Evolutionary conservation across 1,284 basidiomycete genomes (phyloP).

Genomic region (Cerioporus squamosus): DNA sequence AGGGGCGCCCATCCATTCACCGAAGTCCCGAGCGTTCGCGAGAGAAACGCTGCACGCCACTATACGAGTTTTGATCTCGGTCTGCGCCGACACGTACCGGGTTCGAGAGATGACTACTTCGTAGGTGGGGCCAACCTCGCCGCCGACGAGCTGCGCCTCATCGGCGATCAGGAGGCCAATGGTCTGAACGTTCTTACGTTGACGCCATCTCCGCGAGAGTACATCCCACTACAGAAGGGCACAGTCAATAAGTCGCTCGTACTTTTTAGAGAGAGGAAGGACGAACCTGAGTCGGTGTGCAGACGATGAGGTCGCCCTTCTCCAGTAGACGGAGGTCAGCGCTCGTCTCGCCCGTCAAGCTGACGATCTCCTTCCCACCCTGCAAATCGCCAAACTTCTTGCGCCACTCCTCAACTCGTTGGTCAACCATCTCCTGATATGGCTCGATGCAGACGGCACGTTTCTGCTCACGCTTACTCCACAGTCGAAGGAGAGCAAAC

Average conservation of each 20-base stretch:
- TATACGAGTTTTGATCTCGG: constrained; percentile 88
- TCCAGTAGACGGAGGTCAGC: constrained; percentile 91
- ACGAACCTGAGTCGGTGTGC: constrained; percentile 82
- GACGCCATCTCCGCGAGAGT: constrained; percentile 94
- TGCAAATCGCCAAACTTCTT: constrained; percentile 83
- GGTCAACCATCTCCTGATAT: constrained; percentile 96
- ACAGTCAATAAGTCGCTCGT: constrained; percentile 16
- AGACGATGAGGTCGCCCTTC: constrained; percentile 91
- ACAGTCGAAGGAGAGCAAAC: constrained; percentile 90
- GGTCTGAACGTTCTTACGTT: constrained; percentile 95
- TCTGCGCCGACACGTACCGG: constrained; percentile 95
- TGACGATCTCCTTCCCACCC: constrained; percentile 91
- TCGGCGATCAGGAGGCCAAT: constrained; percentile 95
- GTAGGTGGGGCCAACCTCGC: constrained; percentile 93
- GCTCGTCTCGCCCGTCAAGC: constrained; percentile 93
- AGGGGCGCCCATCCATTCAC: constrained; percentile 97
- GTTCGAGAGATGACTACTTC: constrained; percentile 95
- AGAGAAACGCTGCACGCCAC: constrained; percentile 94
- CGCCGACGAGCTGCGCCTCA: constrained; percentile 93
- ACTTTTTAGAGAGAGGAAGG: neutral
- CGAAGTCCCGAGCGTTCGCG: constrained; percentile 95
- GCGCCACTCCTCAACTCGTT: constrained; percentile 88
- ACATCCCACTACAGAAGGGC: constrained; percentile 83
- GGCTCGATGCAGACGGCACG: constrained; percentile 98
- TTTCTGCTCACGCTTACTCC: constrained; percentile 83